phyloP scores from a whole-genome alignment of 108 stramenopile genomes.

The Discostella stelligeroides region DNA sequence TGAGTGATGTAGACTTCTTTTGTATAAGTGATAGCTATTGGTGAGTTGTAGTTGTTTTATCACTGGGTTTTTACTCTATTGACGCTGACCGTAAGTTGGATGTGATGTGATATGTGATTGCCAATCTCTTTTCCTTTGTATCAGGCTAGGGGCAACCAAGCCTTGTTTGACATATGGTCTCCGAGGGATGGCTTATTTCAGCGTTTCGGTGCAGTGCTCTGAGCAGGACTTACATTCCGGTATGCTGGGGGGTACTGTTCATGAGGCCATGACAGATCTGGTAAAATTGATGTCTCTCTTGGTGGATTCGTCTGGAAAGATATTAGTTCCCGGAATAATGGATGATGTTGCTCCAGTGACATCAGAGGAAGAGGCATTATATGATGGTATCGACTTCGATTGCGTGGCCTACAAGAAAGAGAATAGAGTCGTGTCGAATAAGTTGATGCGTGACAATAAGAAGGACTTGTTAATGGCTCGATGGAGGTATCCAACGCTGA shows the following conservation, averaged over 20 bases:
- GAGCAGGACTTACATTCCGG: constrained; percentile 86
- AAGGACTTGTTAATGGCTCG: constrained; percentile 74
- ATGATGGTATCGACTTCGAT: constrained; percentile 78
- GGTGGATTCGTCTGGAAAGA: constrained; percentile 71
- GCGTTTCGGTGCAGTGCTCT: constrained; percentile 63
- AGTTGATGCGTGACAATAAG: constrained; percentile 66
- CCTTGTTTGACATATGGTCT: constrained; percentile 87
- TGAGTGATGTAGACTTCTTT: constrained; percentile 78
- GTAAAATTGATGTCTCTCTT: constrained; percentile 72
- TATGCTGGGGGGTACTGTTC: constrained; percentile 77
- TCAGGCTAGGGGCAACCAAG: constrained; percentile 71
- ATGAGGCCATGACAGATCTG: constrained; percentile 85
- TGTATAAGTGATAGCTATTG: constrained; percentile 80
- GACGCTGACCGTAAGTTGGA: not conserved
- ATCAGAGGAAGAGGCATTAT: constrained; percentile 67
- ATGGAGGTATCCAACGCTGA: constrained; percentile 87
- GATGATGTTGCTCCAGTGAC: constrained; percentile 76
- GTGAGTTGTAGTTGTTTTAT: constrained; percentile 41
- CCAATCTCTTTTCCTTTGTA: not conserved
- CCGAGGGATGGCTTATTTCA: constrained; percentile 79
- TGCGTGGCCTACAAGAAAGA: constrained; percentile 65
- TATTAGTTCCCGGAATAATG: constrained; percentile 77
- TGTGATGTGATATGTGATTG: not conserved
- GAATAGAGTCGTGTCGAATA: constrained; percentile 59
- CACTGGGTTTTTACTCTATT: not conserved